Percentiles rank a stretch among this genome's conserved stretches.
phyloP scores from a whole-genome alignment of 106 monocot species.

The Xerophyta viscosa region DNA sequence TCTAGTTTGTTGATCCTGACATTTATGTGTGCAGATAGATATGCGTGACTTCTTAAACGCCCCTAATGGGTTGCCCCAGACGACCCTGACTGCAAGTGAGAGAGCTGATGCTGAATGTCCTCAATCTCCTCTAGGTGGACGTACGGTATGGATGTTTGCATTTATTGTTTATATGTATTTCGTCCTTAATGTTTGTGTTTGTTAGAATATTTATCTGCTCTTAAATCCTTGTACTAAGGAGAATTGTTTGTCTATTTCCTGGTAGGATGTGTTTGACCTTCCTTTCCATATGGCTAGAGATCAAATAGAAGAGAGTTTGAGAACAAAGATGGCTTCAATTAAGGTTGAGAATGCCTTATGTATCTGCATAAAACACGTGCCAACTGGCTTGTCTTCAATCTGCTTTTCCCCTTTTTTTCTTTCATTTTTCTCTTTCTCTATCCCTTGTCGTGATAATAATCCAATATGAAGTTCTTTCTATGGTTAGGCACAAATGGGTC shows the following conservation, averaged over 20 bases:
- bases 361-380: not conserved
- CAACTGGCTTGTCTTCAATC: not conserved
- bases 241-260: not conserved
- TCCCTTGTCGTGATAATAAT: too few relatives aligned
- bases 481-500: slow-evolving; percentile 66
- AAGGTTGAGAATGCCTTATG: slow-evolving; percentile 38
- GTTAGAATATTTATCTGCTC: too few relatives aligned
- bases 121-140: slow-evolving; percentile 74
- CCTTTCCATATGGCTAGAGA: slow-evolving; percentile 99
- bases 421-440: too few relatives aligned
- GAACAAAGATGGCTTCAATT: slow-evolving; percentile 97
- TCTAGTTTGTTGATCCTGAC: too few relatives aligned
- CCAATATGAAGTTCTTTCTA: not conserved
- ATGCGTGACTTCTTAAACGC: slow-evolving; percentile 96
- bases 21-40: slow-evolving; percentile 38
- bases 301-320: slow-evolving; percentile 92
- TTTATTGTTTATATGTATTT: not conserved
- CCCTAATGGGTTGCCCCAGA: slow-evolving; percentile 44
- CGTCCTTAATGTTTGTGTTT: not conserved
- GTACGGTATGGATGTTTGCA: slow-evolving; percentile 38
- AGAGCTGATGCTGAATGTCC: slow-evolving; percentile 42
- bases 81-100: slow-evolving; percentile 36
- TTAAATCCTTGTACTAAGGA: too few relatives aligned
- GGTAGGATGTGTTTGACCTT: slow-evolving; percentile 94
- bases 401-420: too few relatives aligned